Evolutionary conservation across 176 grass and related monocot species (phyloP), one percentile per base, ranked within the genome.

Genomic region (Triticum turgidum): DNA sequence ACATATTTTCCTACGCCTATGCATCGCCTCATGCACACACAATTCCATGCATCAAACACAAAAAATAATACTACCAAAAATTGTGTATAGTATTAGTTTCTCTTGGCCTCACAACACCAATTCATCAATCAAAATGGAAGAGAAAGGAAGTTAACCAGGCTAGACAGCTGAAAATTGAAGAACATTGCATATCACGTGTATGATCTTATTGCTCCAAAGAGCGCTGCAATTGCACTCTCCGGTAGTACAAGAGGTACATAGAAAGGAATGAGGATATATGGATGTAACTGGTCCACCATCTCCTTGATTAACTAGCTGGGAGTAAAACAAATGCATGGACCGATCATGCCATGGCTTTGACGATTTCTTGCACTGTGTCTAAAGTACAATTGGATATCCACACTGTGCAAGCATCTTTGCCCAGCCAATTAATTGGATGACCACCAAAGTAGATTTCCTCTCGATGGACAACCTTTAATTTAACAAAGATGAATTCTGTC

Each of bases 381-480:
- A 85, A 91, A 81, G 86, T 88, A 85, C 77, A 78, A 34, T 33
- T 30, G 69, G 21, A 80, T 44, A 69, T 56, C 37, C 47, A 20
- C 68, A 62, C 68, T 76, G 61, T 81, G n/a, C 15, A 51, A 81
- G 52, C 77, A 84, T 76, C 64, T 91, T 81, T 77, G 70, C 86
- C 63, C 69, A 13, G 2, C 15, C 77, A 85, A 86, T 83, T 83
- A 86, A 82, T 81, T 82, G 75, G 63, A 77, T 88, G 63, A 70
- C 80, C 89, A 81, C 63, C 61, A 72, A 71, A 85, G 89, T 77
- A 81, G 70, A 85, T 84, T 80, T 87, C n/a, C 42, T 78, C 51
- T 87, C 13, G 61, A 76, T 84, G 49, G 63, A 29, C 33, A 38
- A 54, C 70, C 47, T 85, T 88, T 77, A 71, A 85, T 65, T 91